Evolutionary conservation across 2,329 filamentous ascomycete genomes (phyloP), one percentile per base, ranked within the genome.

Genomic region (Diaporthe capsici): DNA sequence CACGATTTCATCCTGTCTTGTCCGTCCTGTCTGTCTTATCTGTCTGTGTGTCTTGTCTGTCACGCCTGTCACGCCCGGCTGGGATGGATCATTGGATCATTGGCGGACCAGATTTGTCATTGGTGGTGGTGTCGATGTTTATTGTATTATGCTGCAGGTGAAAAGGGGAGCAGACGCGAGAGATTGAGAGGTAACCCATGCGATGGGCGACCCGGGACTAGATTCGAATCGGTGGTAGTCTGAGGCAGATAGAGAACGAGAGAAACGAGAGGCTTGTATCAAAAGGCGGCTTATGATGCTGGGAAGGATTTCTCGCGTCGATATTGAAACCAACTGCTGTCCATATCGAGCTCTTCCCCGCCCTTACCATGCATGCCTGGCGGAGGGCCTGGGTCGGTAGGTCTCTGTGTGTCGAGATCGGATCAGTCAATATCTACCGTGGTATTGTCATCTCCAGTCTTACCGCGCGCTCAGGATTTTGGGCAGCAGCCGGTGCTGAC

Each of bases 111-210:
- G 25, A 65, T 65, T 65, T 65, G 60, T 47, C 60, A 65, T 65
- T 28, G 60, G 39, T 17, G 60, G 60, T 17, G 60, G 39, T 65
- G 60, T 28, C 8, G 55, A 58, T 58, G 37, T 25, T 25, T 39
- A 39, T 63, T 10, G n/a, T 42, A 63, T 42, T 25, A 68, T 68
- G 44, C 63, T 68, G 63, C 63, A 47, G 65, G 65, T 68, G 31
- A 39, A 53, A 67, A 39, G 65, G 65, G 63, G 44, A 67, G 44
- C 28, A 17, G 28, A 67, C 28, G 58, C 44, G 44, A 67, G 44
- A 47, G 60, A 63, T 44, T 63, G 60, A 49, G 44, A 68, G 63
- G 44, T n/a, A 68, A 68, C 63, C 63, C 63, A 68, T 68, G 63
- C 63, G 63, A 68, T 39, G 44, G 31, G 28, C 63, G 8, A 39